phyloP scores from a whole-genome alignment of 2,329 filamentous ascomycete species.

The Pestalotiopsis sp. region DNA sequence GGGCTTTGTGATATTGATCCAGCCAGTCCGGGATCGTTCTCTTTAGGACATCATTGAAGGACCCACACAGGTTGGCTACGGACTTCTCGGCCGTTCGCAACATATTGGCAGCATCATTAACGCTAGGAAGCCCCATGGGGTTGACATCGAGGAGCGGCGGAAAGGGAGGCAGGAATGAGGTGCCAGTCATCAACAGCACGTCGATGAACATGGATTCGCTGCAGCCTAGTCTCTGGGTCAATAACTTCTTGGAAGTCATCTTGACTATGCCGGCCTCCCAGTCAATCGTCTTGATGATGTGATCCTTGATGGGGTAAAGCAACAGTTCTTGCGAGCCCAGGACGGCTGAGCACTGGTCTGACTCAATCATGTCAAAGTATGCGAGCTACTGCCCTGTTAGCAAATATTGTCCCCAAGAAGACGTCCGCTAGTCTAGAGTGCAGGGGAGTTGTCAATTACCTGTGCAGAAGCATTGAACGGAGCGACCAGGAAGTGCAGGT shows the following conservation, averaged over 20 bases:
- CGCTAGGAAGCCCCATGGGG: constrained; percentile 59
- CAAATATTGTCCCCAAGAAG: background rate
- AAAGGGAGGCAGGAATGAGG: constrained; percentile 76
- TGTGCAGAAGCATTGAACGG: constrained; percentile 88
- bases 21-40: constrained; percentile 75
- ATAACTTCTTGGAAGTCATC: constrained; percentile 65
- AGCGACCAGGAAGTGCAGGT: constrained; percentile 77
- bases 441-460: constrained; percentile 48
- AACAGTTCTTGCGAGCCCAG: constrained; percentile 86
- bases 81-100: constrained; percentile 71
- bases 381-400: constrained; percentile 59
- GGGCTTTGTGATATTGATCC: constrained; percentile 84
- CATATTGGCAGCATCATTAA: constrained; percentile 78
- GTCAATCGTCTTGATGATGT: constrained; percentile 69
- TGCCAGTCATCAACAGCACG: constrained; percentile 80
- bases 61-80: constrained; percentile 73
- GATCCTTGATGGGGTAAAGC: constrained; percentile 80
- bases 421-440: background rate
- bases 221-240: constrained; percentile 70
- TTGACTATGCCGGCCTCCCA: constrained; percentile 69
- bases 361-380: constrained; percentile 71
- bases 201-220: constrained; percentile 78
- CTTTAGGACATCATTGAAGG: constrained; percentile 78
- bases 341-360: constrained; percentile 72
- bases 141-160: constrained; percentile 73